Evolutionary conservation across 164 flowering plant genomes (phyloP).

Genomic region (Vitis cinerea): DNA sequence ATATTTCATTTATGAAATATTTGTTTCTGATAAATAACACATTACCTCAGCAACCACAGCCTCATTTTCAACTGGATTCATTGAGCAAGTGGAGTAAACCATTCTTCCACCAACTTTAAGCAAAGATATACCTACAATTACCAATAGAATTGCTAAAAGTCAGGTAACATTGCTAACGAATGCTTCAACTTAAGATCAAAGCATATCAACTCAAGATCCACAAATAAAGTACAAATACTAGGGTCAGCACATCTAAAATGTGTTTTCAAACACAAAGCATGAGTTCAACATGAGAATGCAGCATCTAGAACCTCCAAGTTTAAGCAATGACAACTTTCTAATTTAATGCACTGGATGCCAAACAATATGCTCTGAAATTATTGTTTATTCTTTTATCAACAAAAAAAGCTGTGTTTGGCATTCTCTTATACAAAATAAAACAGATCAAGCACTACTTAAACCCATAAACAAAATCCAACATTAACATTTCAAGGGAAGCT

Average conservation of each 20-base stretch:
- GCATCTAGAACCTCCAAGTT: not conserved
- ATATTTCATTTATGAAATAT: not conserved
- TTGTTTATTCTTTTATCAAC: not conserved
- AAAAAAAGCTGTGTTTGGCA: not conserved
- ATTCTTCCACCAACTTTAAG: constrained; percentile 95
- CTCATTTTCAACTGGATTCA: constrained; percentile 98
- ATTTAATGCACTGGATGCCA: not conserved
- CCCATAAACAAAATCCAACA: not conserved
- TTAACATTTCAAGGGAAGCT: not conserved
- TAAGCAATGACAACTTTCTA: not conserved
- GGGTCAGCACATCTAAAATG: not conserved
- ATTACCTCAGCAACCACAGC: constrained; percentile 98
- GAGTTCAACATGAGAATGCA: not conserved
- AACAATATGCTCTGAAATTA: not conserved
- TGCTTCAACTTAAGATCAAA: not conserved
- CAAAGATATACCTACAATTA: constrained; percentile 66
- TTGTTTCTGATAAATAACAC: not conserved
- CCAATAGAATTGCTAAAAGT: not conserved
- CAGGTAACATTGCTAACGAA: not conserved
- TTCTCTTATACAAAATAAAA: not conserved
- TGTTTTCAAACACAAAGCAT: not conserved
- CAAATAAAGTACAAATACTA: not conserved
- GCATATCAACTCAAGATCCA: not conserved
- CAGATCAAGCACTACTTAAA: not conserved
- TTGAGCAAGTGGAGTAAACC: constrained; percentile 99